Percentiles rank a stretch among this genome's conserved stretches.
phyloP scores from a whole-genome alignment of 2,329 filamentous ascomycete genomes.

The Hymenoscyphus linearis region DNA sequence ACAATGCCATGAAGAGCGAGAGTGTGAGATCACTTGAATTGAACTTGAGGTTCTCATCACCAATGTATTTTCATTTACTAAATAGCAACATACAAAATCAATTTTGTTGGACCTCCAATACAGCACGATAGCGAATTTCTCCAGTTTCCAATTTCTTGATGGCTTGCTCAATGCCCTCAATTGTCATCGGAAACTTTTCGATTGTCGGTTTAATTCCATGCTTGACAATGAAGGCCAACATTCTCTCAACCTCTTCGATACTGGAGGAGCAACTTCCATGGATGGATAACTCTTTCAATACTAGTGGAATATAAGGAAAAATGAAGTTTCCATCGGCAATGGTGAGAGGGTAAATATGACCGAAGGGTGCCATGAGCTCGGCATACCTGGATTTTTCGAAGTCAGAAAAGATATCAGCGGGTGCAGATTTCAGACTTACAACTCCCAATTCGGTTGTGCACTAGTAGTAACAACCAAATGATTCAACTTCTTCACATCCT shows the following conservation, averaged over 20 bases:
- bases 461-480: constrained; percentile 7
- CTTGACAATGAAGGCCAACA: constrained; percentile 53
- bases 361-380: constrained; percentile 38
- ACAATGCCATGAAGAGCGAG: too few species aligned
- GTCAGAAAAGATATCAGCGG: neutral
- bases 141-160: constrained; percentile 51
- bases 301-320: constrained; percentile 44
- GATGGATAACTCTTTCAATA: constrained; percentile 33
- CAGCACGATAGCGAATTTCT: constrained; percentile 46
- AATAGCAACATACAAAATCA: neutral
- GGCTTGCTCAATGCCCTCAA: constrained; percentile 44
- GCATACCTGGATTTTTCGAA: neutral
- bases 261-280: constrained; percentile 45
- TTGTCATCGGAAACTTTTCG: constrained; percentile 47
- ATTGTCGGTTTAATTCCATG: constrained; percentile 54
- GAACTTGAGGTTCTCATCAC: too few species aligned
- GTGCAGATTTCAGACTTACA: constrained; percentile 27
- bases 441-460: constrained; percentile 33
- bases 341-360: constrained; percentile 45
- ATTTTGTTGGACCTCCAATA: constrained; percentile 19
- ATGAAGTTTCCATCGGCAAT: constrained; percentile 51
- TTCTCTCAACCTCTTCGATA: constrained; percentile 41
- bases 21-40: too few species aligned
- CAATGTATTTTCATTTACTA: neutral
- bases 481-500: constrained; percentile 15